phyloP scores from a whole-genome alignment of 257 asterid genomes.

The Forsythia viridissima region DNA sequence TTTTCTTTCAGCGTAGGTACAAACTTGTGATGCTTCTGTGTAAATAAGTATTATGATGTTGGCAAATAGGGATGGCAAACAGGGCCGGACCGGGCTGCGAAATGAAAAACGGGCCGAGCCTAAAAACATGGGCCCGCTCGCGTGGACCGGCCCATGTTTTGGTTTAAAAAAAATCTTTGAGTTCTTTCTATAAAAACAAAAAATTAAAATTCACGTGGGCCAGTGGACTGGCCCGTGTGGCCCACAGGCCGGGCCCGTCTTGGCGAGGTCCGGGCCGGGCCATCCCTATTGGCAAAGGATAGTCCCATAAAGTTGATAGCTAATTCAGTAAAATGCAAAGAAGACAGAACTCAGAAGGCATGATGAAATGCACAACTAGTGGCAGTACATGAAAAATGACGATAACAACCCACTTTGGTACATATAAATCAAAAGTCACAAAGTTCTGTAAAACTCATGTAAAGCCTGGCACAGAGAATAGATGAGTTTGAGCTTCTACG shows the following conservation, averaged over 20 bases:
- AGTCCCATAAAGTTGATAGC: background rate
- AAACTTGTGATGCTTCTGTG: background rate
- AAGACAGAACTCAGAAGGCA: background rate
- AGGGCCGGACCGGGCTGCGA: no score
- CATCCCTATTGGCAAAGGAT: background rate
- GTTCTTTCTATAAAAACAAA: no score
- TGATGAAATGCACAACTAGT: background rate
- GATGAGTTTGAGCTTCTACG: background rate
- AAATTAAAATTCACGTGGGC: no score
- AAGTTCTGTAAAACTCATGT: background rate
- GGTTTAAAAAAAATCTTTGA: no score
- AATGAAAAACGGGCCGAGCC: no score
- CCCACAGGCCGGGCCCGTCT: no score
- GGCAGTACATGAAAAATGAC: background rate
- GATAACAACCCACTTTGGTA: background rate
- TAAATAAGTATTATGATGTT: background rate
- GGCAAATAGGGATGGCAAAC: background rate
- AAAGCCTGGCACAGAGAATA: background rate
- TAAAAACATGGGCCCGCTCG: no score
- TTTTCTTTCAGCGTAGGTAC: background rate
- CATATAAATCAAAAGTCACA: background rate
- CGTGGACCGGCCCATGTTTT: no score
- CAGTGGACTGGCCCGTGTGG: no score
- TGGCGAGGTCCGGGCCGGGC: no score
- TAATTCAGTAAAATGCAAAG: background rate